Conservation (phyloP, 2,329 filamentous ascomycete species). For the Elsinoe batatas region DNA sequence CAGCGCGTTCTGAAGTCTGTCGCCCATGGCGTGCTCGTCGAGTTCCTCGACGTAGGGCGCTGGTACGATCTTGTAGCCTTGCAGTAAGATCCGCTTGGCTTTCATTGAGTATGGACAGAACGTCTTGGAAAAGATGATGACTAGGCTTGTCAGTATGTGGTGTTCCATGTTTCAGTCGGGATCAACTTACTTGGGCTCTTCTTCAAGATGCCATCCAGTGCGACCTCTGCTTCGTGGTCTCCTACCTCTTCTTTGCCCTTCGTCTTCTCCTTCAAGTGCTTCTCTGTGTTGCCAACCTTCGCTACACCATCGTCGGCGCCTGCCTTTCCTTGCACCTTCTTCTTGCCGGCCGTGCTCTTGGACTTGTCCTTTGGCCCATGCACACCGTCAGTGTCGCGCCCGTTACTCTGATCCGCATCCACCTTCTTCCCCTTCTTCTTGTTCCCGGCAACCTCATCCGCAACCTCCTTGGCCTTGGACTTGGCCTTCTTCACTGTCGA, state of each 20-base stretch:
- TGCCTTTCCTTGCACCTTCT: slow-evolving; percentile 26
- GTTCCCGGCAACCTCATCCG: slow-evolving; percentile 18
- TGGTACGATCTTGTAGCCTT: slow-evolving; percentile 75
- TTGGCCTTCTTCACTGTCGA: slow-evolving; percentile 1
- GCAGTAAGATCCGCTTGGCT: slow-evolving; percentile 75
- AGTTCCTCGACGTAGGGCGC: slow-evolving; percentile 83
- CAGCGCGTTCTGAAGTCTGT: slow-evolving; percentile 61
- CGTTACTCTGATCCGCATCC: slow-evolving; percentile 21
- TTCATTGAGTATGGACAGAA: slow-evolving; percentile 81
- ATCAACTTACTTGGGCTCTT: slow-evolving; percentile 34
- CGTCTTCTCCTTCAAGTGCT: slow-evolving; percentile 26
- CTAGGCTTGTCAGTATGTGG: neutral
- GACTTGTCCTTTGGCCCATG: slow-evolving; percentile 39
- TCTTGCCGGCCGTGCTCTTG: slow-evolving; percentile 22
- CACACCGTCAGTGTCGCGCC: slow-evolving; percentile 41
- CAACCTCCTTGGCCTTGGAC: slow-evolving; percentile 17
- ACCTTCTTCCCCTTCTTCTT: slow-evolving; percentile 17
- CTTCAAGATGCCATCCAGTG: slow-evolving; percentile 71
- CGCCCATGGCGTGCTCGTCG: slow-evolving; percentile 68
- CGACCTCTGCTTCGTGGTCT: slow-evolving; percentile 52
- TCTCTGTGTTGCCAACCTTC: slow-evolving; percentile 34
- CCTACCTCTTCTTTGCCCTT: slow-evolving; percentile 26
- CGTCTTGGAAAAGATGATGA: slow-evolving; percentile 92
- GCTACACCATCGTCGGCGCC: slow-evolving; percentile 36
- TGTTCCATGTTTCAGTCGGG: neutral